Evolutionary conservation across 352 stramenopile genomes (phyloP).

Genomic region (Saprolegnia parasitica): DNA sequence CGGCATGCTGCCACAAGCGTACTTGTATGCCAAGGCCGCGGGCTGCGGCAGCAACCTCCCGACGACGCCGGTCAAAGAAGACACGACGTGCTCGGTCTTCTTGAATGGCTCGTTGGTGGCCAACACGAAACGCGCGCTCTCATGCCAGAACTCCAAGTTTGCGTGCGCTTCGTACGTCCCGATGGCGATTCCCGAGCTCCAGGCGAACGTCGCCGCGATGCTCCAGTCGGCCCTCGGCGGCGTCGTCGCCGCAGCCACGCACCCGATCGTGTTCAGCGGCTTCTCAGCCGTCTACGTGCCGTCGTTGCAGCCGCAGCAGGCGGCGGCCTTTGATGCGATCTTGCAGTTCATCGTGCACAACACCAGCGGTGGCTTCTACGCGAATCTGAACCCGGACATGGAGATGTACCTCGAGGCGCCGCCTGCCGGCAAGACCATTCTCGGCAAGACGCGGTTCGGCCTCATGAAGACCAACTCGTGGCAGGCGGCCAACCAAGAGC

Average conservation of each 20-base stretch:
- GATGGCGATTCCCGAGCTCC: not conserved
- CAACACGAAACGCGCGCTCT: slow-evolving; percentile 12
- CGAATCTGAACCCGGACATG: slow-evolving; percentile 22
- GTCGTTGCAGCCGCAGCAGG: slow-evolving; percentile 21
- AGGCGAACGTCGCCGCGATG: not conserved
- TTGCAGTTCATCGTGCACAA: slow-evolving; percentile 16
- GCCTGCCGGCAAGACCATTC: slow-evolving; percentile 14
- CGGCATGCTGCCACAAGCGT: slow-evolving; percentile 1
- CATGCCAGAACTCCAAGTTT: slow-evolving; percentile 14
- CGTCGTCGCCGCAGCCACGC: not conserved
- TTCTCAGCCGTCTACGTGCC: slow-evolving; percentile 14
- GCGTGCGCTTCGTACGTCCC: slow-evolving; percentile 8
- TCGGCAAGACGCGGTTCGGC: slow-evolving; percentile 53
- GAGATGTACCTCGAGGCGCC: slow-evolving; percentile 27
- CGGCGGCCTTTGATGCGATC: slow-evolving; percentile 12
- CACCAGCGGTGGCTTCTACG: slow-evolving; percentile 23
- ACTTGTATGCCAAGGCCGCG: slow-evolving; percentile 2
- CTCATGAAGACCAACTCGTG: slow-evolving; percentile 52
- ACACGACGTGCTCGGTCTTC: slow-evolving; percentile 16
- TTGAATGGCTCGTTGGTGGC: not conserved
- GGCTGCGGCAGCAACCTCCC: slow-evolving; percentile 8
- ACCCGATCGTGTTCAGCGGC: slow-evolving; percentile 18
- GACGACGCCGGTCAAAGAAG: not conserved
- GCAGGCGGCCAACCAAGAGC: slow-evolving; percentile 47
- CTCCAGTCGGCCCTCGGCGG: slow-evolving; percentile 3